Evolutionary conservation across 2,329 filamentous ascomycete genomes (phyloP).

Genomic region (Ciborinia camelliae): DNA sequence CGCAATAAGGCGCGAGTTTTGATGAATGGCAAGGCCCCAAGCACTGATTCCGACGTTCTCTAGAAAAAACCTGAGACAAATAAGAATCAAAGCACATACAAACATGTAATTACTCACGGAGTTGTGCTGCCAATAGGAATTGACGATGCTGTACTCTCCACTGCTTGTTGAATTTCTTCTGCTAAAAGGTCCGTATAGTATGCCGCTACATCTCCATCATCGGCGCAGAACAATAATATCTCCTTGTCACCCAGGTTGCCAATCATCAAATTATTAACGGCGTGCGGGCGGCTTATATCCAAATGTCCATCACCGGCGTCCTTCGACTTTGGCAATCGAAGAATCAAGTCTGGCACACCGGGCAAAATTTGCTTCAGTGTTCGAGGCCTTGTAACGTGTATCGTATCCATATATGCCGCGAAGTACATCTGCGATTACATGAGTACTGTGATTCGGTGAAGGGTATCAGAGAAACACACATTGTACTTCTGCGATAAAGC

Average conservation of each 20-base stretch:
- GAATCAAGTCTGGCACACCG: conserved; percentile 47
- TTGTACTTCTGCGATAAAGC: conserved; percentile 20
- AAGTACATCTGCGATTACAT: conserved; percentile 52
- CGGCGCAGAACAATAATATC: conserved; percentile 63
- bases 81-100: conserved; percentile 9
- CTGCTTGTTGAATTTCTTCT: neutral
- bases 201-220: conserved; percentile 71
- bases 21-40: conserved; percentile 64
- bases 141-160: neutral
- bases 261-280: conserved; percentile 65
- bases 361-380: conserved; percentile 50
- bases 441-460: neutral
- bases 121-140: conserved; percentile 17
- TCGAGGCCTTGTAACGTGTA: conserved; percentile 55
- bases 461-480: neutral
- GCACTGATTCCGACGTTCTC: conserved; percentile 75
- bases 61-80: conserved; percentile 56
- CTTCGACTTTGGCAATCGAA: conserved; percentile 44
- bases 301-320: conserved; percentile 52
- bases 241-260: conserved; percentile 68
- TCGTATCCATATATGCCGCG: conserved; percentile 53
- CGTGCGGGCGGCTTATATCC: conserved; percentile 51
- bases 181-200: conserved; percentile 53
- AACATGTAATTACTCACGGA: conserved; percentile 23
- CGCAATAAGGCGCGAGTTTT: conserved; percentile 77